Evolutionary conservation across 1,139 yeast species (phyloP), one percentile per base, ranked within the genome.

Genomic region (Komagataea norvegica): DNA sequence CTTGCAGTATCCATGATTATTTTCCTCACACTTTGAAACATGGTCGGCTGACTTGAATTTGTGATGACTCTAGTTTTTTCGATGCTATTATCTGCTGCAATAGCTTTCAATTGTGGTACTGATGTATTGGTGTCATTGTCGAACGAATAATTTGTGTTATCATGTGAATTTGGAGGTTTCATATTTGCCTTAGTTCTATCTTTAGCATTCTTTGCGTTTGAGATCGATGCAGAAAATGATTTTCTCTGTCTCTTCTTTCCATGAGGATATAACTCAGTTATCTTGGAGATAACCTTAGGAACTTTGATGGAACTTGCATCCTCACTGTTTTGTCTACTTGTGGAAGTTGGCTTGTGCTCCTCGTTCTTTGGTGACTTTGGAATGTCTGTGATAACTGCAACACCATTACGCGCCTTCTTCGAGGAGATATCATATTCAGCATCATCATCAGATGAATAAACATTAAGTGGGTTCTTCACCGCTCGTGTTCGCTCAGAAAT

Each of bases 211-310:
- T 13, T 26, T 8, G 29, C 7, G 11, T 6, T 15, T 9, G 16
- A 16, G 19, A 14, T 14, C 9, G 19, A 9, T 14, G 17, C n/a
- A n/a, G n/a, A n/a, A n/a, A n/a, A 6, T 14, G 29, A 13, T n/a
- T 11, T 26, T 16, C 10, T 26, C 19, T 26, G 13, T 16, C 10
- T 5, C 10, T 14, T 13, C 16, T 13, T 19, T 19, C 16, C 11
- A 5, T 10, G n/a, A n/a, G n/a, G 10, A 13, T n/a, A 10, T 14
- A 29, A 4, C 15, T n/a, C 13, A 6, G 9, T 14, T 8, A 25
- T 19, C 13, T 29, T 13, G 18, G 19, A 4, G 19, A 29, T 29
- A 13, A 29, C 25, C 5, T 25, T 25, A 29, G 32, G 32, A 29
- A 29, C 6, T 8, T 21, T 21, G 10, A 13, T 29, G n/a, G 8